Evolutionary conservation across 1,284 basidiomycete species (phyloP).

Genomic region (Hymenochaete sp.): DNA sequence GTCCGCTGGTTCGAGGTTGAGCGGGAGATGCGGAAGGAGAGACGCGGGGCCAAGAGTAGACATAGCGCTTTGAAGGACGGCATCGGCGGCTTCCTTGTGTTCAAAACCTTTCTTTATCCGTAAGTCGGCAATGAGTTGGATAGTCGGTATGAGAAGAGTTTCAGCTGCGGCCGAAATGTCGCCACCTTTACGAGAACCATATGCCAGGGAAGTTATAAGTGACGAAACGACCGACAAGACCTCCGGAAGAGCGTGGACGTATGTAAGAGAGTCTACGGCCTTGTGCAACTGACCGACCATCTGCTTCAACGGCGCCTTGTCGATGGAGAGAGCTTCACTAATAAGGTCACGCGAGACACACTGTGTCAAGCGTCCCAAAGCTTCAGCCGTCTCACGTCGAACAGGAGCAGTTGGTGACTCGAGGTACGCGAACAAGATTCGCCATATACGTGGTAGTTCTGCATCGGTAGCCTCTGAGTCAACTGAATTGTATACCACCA

Average conservation of each 20-base stretch:
- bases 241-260: slow-evolving; percentile 64
- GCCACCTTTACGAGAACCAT: slow-evolving; percentile 30
- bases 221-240: slow-evolving; percentile 56
- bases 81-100: slow-evolving; percentile 83
- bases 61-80: slow-evolving; percentile 75
- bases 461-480: slow-evolving; percentile 40
- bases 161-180: slow-evolving; percentile 57
- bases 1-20: slow-evolving; percentile 77
- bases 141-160: slow-evolving; percentile 62
- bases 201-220: slow-evolving; percentile 40
- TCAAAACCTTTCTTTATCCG: slow-evolving; percentile 80
- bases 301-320: slow-evolving; percentile 48
- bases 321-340: slow-evolving; percentile 41
- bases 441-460: slow-evolving; percentile 67
- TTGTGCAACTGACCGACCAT: slow-evolving; percentile 57
- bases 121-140: slow-evolving; percentile 69
- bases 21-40: slow-evolving; percentile 69
- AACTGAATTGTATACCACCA: slow-evolving; percentile 49
- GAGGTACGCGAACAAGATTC: slow-evolving; percentile 65
- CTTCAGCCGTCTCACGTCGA: slow-evolving; percentile 55
- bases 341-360: slow-evolving; percentile 66
- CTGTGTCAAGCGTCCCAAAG: slow-evolving; percentile 54
- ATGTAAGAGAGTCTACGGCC: slow-evolving; percentile 62
- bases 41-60: slow-evolving; percentile 80
- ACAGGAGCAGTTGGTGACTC: slow-evolving; percentile 49